phyloP scores from a whole-genome alignment of 768 basidiomycete species.

The Amanita pallidorosea region DNA sequence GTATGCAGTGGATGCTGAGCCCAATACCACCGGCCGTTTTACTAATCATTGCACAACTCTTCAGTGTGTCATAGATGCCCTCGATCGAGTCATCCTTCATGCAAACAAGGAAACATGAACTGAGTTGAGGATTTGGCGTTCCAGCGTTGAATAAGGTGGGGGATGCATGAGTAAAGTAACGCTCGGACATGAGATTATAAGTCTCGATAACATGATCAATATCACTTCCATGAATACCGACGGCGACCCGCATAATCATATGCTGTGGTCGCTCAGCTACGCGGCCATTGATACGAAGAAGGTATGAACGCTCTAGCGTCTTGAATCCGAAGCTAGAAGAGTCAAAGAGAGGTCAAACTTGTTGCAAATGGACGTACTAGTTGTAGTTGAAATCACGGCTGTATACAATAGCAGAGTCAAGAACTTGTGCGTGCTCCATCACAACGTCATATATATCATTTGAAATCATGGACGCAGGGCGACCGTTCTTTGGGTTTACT shows the following conservation, averaged over 20 bases:
- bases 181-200: slow-evolving; percentile 93
- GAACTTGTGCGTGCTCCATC: slow-evolving; percentile 63
- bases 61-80: slow-evolving; percentile 97
- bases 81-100: slow-evolving; percentile 99
- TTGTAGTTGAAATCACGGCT: slow-evolving; percentile 98
- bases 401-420: slow-evolving; percentile 96
- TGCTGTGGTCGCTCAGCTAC: slow-evolving; percentile 98
- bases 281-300: slow-evolving; percentile 87
- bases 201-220: slow-evolving; percentile 87
- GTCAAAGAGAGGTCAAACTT: not conserved
- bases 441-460: slow-evolving; percentile 77
- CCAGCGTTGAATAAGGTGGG: slow-evolving; percentile 98
- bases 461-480: slow-evolving; percentile 83
- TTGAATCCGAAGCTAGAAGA: slow-evolving; percentile 90
- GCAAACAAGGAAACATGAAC: slow-evolving; percentile 93
- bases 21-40: slow-evolving; percentile 99
- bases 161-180: slow-evolving; percentile 97
- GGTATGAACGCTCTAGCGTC: slow-evolving; percentile 95
- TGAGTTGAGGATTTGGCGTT: slow-evolving; percentile 89
- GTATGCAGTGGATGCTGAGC: slow-evolving; percentile 90
- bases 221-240: slow-evolving; percentile 89
- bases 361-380: slow-evolving; percentile 43
- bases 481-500: slow-evolving; percentile 95
- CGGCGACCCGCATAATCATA: slow-evolving; percentile 99
- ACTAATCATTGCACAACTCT: slow-evolving; percentile 97